These are phyloP conservation scores for Trichosanthes truncata DNA, from an alignment of 306 rosid species.

Conservation along the genomic window DNA sequence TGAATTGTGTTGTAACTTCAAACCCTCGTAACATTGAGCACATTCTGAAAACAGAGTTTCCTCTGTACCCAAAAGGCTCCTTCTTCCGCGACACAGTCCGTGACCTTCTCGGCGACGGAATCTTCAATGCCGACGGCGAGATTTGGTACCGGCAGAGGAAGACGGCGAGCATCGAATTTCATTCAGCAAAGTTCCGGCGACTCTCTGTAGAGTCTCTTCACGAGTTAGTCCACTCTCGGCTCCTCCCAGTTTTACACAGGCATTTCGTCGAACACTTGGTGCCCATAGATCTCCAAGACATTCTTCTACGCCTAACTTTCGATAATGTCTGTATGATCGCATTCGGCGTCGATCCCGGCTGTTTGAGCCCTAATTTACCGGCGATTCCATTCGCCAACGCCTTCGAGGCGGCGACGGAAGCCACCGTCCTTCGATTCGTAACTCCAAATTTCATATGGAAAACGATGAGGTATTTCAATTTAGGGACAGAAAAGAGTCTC, in stretches of 20 bases:
- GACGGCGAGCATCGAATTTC: constrained; percentile 80
- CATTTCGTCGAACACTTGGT: constrained; percentile 20
- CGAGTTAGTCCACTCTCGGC: constrained; percentile 57
- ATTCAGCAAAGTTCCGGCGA: constrained; percentile 56
- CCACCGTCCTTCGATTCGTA: constrained; percentile 50
- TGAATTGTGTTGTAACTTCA: constrained; percentile 53
- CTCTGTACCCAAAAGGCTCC: constrained; percentile 59
- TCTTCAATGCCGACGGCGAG: constrained; percentile 67
- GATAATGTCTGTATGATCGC: constrained; percentile 91
- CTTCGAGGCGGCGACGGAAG: constrained; percentile 86
- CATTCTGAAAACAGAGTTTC: constrained; percentile 67
- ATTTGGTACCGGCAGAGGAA: constrained; percentile 82
- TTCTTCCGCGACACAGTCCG: constrained; percentile 49
- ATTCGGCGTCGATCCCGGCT: constrained; percentile 86
- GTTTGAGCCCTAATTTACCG: constrained; percentile 38
- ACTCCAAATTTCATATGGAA: constrained; percentile 56
- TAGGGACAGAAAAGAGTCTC: constrained; percentile 60
- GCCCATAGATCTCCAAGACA: constrained; percentile 62
- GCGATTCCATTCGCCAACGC: constrained; percentile 68
- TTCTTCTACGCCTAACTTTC: constrained; percentile 62
- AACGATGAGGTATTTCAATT: constrained; percentile 49
- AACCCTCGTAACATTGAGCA: constrained; percentile 82
- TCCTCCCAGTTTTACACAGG: constrained; percentile 41
- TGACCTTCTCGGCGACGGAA: constrained; percentile 76
- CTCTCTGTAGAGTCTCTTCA: constrained; percentile 44